Evolutionary conservation across 2,329 filamentous ascomycete species (phyloP).

Genomic region (Cercospora sp.): DNA sequence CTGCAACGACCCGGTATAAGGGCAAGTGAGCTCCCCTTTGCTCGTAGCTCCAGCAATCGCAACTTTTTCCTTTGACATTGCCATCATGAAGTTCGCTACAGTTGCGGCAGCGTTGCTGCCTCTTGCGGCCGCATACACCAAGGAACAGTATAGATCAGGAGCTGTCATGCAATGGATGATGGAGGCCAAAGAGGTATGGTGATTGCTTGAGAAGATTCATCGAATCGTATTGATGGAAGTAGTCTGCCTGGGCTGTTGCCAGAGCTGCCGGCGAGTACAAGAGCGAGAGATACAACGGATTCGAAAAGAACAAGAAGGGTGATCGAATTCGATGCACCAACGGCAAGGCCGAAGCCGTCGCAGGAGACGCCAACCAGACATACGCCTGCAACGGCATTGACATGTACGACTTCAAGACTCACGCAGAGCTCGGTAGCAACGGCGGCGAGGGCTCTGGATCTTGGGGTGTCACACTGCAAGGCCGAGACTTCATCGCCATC

Average conservation of each 20-base stretch:
- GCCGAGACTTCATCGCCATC: conserved; percentile 57
- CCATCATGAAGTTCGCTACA: conserved; percentile 24
- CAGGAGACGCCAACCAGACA: conserved; percentile 50
- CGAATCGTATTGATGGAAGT: conserved; percentile 4
- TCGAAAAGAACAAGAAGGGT: conserved; percentile 18
- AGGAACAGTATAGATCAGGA: conserved; percentile 25
- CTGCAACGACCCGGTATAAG: conserved; percentile 10
- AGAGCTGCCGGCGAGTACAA: conserved; percentile 29
- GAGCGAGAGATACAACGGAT: conserved; percentile 25
- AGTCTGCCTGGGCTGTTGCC: conserved; percentile 29
- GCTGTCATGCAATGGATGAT: conserved; percentile 28
- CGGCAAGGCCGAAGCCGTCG: conserved; percentile 48
- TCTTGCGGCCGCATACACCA: conserved; percentile 22
- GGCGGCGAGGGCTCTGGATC: conserved; percentile 48
- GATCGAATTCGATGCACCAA: conserved; percentile 41
- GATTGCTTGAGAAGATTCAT: neutral
- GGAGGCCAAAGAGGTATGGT: conserved; percentile 25
- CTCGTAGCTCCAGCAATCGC: neutral
- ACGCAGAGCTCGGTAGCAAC: conserved; percentile 55
- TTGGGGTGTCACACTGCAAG: conserved; percentile 58
- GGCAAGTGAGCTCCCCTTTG: neutral
- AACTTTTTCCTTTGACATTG: neutral
- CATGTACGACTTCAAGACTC: conserved; percentile 57
- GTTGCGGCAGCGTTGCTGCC: conserved; percentile 23
- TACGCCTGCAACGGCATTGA: conserved; percentile 53